Evolutionary conservation across 2,329 filamentous ascomycete species (phyloP), one percentile per base, ranked within the genome.

Genomic region (Acrocalymma vagum): DNA sequence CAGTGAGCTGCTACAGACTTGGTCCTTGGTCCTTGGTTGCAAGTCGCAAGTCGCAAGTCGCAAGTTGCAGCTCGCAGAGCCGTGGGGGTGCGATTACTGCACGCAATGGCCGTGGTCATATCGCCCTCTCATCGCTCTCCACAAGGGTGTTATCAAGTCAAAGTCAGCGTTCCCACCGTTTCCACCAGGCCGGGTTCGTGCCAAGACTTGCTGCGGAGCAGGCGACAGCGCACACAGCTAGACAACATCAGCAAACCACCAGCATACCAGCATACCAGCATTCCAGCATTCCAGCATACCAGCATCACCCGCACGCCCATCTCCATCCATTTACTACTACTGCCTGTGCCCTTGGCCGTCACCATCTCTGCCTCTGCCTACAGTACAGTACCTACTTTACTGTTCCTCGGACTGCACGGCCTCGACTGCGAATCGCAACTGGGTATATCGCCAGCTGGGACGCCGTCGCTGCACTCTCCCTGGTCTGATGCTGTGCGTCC

Each of bases 81-180:
- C 30, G 44, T 45, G 50, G 40, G 40, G 51, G 45, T 46, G 58
- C 59, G 53, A 57, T n/a, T n/a, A n/a, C 53, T 51, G 55, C 42
- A 22, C 38, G 38, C 35, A 37, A 55, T 53, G 38, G 47, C 41
- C 18, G 48, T 60, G 53, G 59, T 67, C 62, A 67, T 65, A 64
- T 63, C 58, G 43, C 46, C n/a, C 45, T 58, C 55, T 55, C 63
- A 63, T 60, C 61, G 55, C 40, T 49, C 51, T n/a, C 45, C 43
- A 48, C 47, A 51, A 53, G 48, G 48, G 45, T 58, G 63, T 66
- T 68, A 68, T 68, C 64, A 59, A 45, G 47, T 45, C 42, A 35
- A 35, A 9, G 20, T 29, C 30, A 30, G 21, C 18, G 41, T n/a
- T n/a, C n/a, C n/a, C n/a, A n/a, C n/a, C 43, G 34, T 29, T 49